Conservation (phyloP, 495 filamentous ascomycete species). For the Podospora fimiseda region DNA sequence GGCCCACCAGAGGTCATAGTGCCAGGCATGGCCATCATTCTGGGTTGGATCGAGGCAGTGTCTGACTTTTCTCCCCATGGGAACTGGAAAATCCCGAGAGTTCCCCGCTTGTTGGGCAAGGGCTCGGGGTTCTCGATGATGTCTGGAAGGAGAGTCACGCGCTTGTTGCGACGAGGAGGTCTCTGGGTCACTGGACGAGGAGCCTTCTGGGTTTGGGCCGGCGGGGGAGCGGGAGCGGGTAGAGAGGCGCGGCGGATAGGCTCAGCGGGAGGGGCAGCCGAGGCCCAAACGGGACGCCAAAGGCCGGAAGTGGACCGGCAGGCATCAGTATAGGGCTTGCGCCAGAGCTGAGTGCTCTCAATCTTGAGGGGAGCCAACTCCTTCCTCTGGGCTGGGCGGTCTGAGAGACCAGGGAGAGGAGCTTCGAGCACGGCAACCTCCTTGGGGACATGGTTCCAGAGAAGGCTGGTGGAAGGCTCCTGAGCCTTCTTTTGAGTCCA, state of each 20-base stretch:
- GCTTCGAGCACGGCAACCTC: constrained; percentile 6
- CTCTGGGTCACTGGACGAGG: constrained; percentile 37
- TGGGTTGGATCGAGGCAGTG: constrained; percentile 35
- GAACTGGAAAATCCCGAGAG: constrained; percentile 52
- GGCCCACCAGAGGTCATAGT: constrained; percentile 41
- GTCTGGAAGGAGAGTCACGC: constrained; percentile 48
- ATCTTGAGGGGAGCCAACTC: constrained; percentile 26
- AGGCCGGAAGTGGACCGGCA: constrained; percentile 23
- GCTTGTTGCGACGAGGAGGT: constrained; percentile 45
- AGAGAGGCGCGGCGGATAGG: constrained; percentile 21
- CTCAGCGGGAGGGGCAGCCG: constrained; percentile 34
- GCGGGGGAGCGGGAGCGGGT: constrained; percentile 9
- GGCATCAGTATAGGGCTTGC: constrained; percentile 25
- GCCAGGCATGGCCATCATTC: constrained; percentile 37
- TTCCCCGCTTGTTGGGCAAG: constrained; percentile 44
- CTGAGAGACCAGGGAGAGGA: constrained; percentile 22
- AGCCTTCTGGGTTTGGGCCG: constrained; percentile 20
- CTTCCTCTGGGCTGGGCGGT: constrained; percentile 31
- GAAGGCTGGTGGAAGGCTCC: constrained; percentile 1
- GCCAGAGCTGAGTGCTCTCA: constrained; percentile 36
- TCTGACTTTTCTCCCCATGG: constrained; percentile 53
- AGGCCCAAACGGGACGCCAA: constrained; percentile 31
- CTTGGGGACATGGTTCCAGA: constrained; percentile 14
- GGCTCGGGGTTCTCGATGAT: constrained; percentile 51
- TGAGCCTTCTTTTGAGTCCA: constrained; percentile 17